Conservation (phyloP, 495 filamentous ascomycete genomes). For the Lasiosphaeris hirsuta region DNA sequence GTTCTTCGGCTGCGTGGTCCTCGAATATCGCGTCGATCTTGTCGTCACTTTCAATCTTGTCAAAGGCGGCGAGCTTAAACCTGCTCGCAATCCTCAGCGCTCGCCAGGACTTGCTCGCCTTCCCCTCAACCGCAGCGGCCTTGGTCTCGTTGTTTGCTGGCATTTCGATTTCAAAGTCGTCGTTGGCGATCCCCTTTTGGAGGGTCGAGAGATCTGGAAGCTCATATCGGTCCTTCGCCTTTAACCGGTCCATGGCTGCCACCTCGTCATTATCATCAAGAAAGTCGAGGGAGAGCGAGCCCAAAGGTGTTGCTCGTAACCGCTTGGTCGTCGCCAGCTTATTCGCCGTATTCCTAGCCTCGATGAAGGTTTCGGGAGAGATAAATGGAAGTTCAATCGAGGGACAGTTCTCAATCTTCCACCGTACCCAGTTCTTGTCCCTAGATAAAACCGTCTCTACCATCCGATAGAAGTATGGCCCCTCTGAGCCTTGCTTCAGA, state of each 20-base stretch:
- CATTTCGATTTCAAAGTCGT: conserved; percentile 81
- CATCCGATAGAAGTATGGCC: conserved; percentile 91
- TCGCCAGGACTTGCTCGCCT: conserved; percentile 85
- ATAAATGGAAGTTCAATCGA: conserved; percentile 74
- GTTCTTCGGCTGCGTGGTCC: conserved; percentile 26
- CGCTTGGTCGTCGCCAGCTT: conserved; percentile 65
- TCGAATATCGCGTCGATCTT: conserved; percentile 56
- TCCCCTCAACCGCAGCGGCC: conserved; percentile 59
- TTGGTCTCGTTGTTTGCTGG: conserved; percentile 68
- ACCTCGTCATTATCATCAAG: conserved; percentile 59
- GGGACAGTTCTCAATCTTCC: conserved; percentile 93
- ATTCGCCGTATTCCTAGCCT: conserved; percentile 60
- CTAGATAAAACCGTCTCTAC: conserved; percentile 91
- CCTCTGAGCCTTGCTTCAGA: conserved; percentile 68
- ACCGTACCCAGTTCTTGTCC: conserved; percentile 97
- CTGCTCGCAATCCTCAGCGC: conserved; percentile 73
- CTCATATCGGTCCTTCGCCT: conserved; percentile 41
- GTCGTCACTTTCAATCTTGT: conserved; percentile 79
- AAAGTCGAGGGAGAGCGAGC: conserved; percentile 70
- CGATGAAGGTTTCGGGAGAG: conserved; percentile 58
- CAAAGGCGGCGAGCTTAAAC: conserved; percentile 69
- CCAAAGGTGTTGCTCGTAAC: conserved; percentile 62
- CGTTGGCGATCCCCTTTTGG: conserved; percentile 59
- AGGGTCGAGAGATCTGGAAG: conserved; percentile 46
- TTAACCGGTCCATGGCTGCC: conserved; percentile 47